Evolutionary conservation across 2,329 filamentous ascomycete species (phyloP), one percentile per base, ranked within the genome.

Genomic region (Shiraia sp.): DNA sequence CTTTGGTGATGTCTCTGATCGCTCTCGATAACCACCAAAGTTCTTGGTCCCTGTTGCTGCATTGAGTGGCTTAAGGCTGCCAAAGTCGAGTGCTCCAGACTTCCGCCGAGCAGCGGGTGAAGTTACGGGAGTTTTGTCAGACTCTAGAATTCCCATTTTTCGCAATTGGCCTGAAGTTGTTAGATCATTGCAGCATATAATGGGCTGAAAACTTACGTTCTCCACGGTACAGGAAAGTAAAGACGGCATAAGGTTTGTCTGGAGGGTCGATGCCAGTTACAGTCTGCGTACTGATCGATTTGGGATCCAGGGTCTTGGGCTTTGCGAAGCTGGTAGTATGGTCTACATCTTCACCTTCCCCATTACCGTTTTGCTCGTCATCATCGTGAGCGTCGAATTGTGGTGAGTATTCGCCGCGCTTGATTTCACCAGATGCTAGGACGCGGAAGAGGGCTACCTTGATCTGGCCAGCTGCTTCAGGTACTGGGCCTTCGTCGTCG

Each of bases 291-390:
- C 91, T 97, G 65, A 99, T 99, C 2, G 90, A 90, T 73, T 96
- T 96, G 0, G 92, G 92, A 72, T 97, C 95, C 38, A 96, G 78
- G 1, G 90, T 87, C 78, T 96, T 97, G 10, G 91, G 92, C 73
- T 96, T 95, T 8, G 92, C 92, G 70, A 97, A 97, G 66, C 91
- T 96, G 6, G 93, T 97, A 2, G 93, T 97, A 68, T 99, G 93
- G 71, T 97, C 93, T 42, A 96, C 82, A 61, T 96, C 90, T 57
- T 91, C 88, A 46, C 87, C 82, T 19, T 78, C 82, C 36, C 76
- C 80, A 6, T 75, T 78, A 19, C 72, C 73, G 28, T 76, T 75
- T 43, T 80, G 77, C 68, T 96, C 90, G 49, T 96, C 91, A 50
- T 96, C 92, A 61, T 97, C 93, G 59, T 97, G 90, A 2, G 92